phyloP scores from a whole-genome alignment of 805 yeast genomes.

The Saturnispora ahearnii region DNA sequence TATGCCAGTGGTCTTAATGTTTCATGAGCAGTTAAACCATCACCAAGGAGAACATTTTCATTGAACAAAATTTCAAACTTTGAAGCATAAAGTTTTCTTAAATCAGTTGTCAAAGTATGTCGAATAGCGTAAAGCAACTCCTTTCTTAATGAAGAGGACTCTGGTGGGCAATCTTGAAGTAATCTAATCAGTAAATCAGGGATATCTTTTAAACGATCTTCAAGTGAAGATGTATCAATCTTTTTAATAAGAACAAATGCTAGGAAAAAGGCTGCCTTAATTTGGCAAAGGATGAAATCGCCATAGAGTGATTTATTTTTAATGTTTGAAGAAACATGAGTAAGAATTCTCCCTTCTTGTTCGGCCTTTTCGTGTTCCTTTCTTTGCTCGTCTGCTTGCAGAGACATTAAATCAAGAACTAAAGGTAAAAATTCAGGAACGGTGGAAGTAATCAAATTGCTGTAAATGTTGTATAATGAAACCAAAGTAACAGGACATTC shows the following conservation, averaged over 20 bases:
- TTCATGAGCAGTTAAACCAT: constrained; percentile 85
- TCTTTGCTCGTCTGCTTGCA: constrained; percentile 78
- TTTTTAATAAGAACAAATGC: constrained; percentile 89
- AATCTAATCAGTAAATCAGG: constrained; percentile 84
- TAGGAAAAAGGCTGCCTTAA: constrained; percentile 89
- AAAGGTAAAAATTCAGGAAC: constrained; percentile 74
- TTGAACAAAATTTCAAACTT: constrained; percentile 79
- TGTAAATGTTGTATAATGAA: constrained; percentile 79
- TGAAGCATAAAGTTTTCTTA: constrained; percentile 71
- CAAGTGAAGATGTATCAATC: constrained; percentile 56
- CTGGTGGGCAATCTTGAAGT: constrained; percentile 92
- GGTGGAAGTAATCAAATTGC: constrained; percentile 59
- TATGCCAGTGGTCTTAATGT: constrained; percentile 89
- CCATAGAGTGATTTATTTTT: constrained; percentile 71
- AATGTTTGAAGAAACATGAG: constrained; percentile 67
- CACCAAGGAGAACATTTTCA: constrained; percentile 81
- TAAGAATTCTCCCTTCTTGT: constrained; percentile 47
- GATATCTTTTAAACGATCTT: constrained; percentile 51
- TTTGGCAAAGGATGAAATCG: constrained; percentile 87
- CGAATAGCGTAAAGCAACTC: constrained; percentile 90
- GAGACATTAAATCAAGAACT: constrained; percentile 59
- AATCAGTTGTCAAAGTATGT: constrained; percentile 88
- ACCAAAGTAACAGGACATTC: constrained; percentile 98
- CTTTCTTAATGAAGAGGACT: constrained; percentile 81
- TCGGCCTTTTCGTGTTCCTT: constrained; percentile 52